phyloP scores from a whole-genome alignment of 768 basidiomycete genomes.

The Leccinum ochraceum region DNA sequence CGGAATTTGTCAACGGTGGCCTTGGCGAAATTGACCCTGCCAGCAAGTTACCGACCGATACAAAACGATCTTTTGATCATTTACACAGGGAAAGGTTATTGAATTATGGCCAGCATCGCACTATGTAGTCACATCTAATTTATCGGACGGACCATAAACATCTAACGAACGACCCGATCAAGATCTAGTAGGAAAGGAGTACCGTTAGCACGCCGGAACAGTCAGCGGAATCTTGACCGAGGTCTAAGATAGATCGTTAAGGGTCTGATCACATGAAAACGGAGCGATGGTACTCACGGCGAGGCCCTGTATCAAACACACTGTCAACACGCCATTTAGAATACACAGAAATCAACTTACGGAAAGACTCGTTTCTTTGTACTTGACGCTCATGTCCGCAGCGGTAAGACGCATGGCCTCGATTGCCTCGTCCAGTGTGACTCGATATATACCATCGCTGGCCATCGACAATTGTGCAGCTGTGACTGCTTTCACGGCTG shows the following conservation, averaged over 20 bases:
- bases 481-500: conserved; percentile 90
- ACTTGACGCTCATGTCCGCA: conserved; percentile 92
- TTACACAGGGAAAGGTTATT: neutral
- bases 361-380: conserved; percentile 94
- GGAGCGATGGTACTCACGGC: conserved; percentile 43
- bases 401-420: conserved; percentile 94
- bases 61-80: neutral
- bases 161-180: neutral
- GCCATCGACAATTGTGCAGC: conserved; percentile 96
- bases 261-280: conserved; percentile 9
- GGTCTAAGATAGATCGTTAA: conserved; percentile 41
- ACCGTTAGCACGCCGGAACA: conserved; percentile 74
- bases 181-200: neutral
- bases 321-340: neutral
- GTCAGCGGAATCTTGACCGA: conserved; percentile 83
- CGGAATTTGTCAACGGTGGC: neutral
- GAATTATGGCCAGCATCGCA: neutral
- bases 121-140: conserved; percentile 2
- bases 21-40: neutral
- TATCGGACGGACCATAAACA: neutral
- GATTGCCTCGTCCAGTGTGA: conserved; percentile 92
- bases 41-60: neutral
- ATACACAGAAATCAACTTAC: conserved; percentile 42
- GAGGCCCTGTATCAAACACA: conserved; percentile 44
- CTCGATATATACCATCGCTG: conserved; percentile 82